Percentiles rank a stretch among this genome's conserved stretches.
Conservation (phyloP, 495 filamentous ascomycete genomes). For the Hyphodiscus hymeniophilus region DNA sequence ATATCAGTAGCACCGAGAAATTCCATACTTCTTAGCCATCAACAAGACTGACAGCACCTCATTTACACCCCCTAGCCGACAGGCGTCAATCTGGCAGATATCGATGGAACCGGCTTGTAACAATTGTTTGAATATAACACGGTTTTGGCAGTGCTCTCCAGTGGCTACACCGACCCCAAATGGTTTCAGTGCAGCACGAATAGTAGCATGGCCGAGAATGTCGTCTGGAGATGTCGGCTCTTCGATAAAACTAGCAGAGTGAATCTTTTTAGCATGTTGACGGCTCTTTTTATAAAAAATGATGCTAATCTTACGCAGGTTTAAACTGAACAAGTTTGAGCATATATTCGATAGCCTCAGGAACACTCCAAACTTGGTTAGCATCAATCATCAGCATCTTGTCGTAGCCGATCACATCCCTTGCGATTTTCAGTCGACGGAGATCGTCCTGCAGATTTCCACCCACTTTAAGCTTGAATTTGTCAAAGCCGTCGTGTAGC, state of each 20-base stretch:
- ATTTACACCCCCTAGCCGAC: slow-evolving; percentile 84
- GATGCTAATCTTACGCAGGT: too few species aligned
- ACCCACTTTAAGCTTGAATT: slow-evolving; percentile 94
- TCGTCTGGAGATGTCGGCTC: slow-evolving; percentile 92
- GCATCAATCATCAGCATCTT: slow-evolving; percentile 87
- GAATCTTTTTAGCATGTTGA: too few species aligned
- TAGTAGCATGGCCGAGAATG: slow-evolving; percentile 78
- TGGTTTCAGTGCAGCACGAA: slow-evolving; percentile 68
- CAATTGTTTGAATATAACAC: slow-evolving; percentile 90
- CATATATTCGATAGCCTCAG: slow-evolving; percentile 88
- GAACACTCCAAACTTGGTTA: slow-evolving; percentile 88
- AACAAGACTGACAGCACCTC: slow-evolving; percentile 84
- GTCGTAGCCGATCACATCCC: slow-evolving; percentile 80
- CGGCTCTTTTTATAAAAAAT: too few species aligned
- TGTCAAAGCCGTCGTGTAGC: slow-evolving; percentile 62
- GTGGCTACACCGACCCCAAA: slow-evolving; percentile 80
- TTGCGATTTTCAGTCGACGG: slow-evolving; percentile 60
- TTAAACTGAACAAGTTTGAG: slow-evolving; percentile 70
- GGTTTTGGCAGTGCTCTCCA: slow-evolving; percentile 95
- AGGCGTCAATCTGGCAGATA: slow-evolving; percentile 86
- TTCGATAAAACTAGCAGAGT: slow-evolving; percentile 98
- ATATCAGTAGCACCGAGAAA: too few species aligned
- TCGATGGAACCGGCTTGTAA: slow-evolving; percentile 72
- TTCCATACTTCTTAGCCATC: slow-evolving; percentile 88
- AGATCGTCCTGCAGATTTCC: slow-evolving; percentile 63